Evolutionary conservation across 768 basidiomycete species (phyloP), one percentile per base, ranked within the genome.

Genomic region (Hygrocybe punicea): DNA sequence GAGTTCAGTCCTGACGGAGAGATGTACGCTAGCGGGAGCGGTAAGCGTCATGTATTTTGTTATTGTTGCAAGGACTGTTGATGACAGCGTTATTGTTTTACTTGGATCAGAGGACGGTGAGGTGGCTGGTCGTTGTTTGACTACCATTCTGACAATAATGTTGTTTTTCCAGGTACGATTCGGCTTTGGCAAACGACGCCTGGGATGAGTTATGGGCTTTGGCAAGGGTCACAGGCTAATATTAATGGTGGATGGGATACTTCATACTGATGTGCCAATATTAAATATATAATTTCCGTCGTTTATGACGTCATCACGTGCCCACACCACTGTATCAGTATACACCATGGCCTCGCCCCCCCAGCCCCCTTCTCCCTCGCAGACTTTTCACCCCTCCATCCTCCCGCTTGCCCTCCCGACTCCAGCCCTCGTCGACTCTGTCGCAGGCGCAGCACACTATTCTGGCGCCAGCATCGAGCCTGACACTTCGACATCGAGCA

Each of bases 111-210:
- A 91, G 86, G 89, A 90, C 68, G 87, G 89, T 86, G 59, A 71
- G 83, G 62, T 3, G 33, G 55, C 36, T 49, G 8, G 47, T 47
- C 54, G 42, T 35, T 25, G n/a, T 7, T 34, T 16, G 58, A 5
- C 13, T 17, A 42, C 21, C 11, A 13, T 11, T 53, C n/a, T 33
- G 33, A 13, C 24, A n/a, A 24, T 56, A 33, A 53, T 25, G 19
- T 44, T 52, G 44, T 60, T 39, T 53, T 23, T 9, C 19, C 66
- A 91, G 91, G 93, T 44, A 98, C 96, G 4, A 96, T 98, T 66
- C 86, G 96, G 45, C 76, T 98, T 55, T 98, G 95, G 95, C 96
- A 97, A 74, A 96, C 91, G n/a, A 92, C 85, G 8, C 94, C 94
- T 9, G 89, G 91, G 10, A 96, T 91, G 71, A 81, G 83, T 7